A percentile compares a stretch with the other conserved stretches of the same genome.
Evolutionary conservation across 768 basidiomycete species (phyloP).

Genomic region (Cubamyces lactineus): DNA sequence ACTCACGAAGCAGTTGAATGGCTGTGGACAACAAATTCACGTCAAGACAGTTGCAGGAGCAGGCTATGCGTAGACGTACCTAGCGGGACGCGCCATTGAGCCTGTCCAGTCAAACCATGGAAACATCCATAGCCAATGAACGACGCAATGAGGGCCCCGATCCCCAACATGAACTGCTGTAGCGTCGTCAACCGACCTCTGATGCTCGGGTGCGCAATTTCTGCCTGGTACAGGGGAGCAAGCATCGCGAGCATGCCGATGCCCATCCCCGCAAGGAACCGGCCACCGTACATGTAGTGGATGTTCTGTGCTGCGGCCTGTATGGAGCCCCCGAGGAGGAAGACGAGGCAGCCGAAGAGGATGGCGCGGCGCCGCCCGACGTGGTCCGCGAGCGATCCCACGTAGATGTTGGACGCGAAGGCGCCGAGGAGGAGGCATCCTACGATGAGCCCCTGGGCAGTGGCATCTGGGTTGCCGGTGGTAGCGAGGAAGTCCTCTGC

Average conservation of each 20-base stretch:
- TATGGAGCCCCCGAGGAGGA: conserved; percentile 45
- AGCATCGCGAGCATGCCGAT: conserved; percentile 53
- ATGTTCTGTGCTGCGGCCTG: conserved; percentile 51
- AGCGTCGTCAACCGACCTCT: conserved; percentile 57
- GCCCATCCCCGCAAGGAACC: conserved; percentile 51
- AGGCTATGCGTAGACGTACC: conserved; percentile 31
- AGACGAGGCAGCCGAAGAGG: conserved; percentile 30
- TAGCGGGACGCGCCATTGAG: conserved; percentile 56
- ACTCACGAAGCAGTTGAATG: conserved; percentile 29
- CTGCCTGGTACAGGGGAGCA: conserved; percentile 59
- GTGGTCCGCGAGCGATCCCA: conserved; percentile 28
- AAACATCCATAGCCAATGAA: conserved; percentile 36
- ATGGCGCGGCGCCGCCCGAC: conserved; percentile 28
- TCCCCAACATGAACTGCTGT: conserved; percentile 56
- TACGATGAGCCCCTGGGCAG: conserved; percentile 28
- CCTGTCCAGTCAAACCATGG: conserved; percentile 31
- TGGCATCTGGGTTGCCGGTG: conserved; percentile 26
- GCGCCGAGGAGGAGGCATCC: conserved; percentile 32
- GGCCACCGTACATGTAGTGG: conserved; percentile 52
- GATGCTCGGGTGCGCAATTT: conserved; percentile 60
- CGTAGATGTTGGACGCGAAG: conserved; percentile 30
- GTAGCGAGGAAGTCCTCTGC: conserved; percentile 26
- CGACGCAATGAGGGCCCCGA: conserved; percentile 51
- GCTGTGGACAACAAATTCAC: background rate
- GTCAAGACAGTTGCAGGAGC: background rate